Conservation (phyloP, 2,329 filamentous ascomycete genomes). For the Helotiales sp. region DNA sequence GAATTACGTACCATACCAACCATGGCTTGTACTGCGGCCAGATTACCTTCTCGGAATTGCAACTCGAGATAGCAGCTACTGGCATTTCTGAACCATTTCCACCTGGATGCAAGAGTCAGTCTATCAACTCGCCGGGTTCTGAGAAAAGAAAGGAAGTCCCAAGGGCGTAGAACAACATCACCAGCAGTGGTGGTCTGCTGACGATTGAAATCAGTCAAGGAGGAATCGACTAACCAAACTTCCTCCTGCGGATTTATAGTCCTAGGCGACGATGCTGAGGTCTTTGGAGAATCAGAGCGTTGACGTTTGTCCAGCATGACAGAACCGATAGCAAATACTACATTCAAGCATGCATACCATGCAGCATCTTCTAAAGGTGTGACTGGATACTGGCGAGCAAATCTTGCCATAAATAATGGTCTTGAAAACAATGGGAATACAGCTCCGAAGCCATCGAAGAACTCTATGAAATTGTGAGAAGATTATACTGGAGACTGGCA, state of each 20-base stretch:
- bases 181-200: no score
- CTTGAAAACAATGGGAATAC: neutral
- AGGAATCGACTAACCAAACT: neutral
- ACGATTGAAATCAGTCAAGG: no score
- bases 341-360: neutral
- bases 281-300: neutral
- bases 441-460: neutral
- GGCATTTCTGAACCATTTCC: neutral
- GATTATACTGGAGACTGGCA: no score
- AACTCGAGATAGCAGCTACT: neutral
- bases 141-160: no score
- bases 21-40: neutral
- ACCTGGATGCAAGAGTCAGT: no score
- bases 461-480: neutral
- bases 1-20: neutral
- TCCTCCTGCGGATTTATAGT: neutral
- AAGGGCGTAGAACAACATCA: no score
- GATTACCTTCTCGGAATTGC: neutral
- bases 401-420: neutral
- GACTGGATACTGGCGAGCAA: neutral
- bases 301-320: neutral
- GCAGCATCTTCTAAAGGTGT: neutral
- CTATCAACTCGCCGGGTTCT: no score
- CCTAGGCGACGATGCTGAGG: neutral
- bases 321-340: neutral